Evolutionary conservation across 441 rosid genomes (phyloP).

Genomic region (Gossypium schwendimanii): DNA sequence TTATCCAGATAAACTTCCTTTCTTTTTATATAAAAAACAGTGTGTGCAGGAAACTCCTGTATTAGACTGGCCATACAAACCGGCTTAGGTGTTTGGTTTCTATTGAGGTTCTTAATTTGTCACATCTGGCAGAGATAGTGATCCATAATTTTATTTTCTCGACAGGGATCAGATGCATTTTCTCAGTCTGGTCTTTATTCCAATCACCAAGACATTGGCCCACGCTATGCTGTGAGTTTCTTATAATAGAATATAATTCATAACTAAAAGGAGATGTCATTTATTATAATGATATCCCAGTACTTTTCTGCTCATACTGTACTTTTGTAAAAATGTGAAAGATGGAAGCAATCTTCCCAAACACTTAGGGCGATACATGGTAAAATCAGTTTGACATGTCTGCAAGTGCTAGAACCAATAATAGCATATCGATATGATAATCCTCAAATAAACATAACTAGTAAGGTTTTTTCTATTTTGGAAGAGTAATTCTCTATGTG

Average conservation of each 20-base stretch:
- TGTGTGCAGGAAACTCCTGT: too few species aligned
- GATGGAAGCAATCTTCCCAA: not conserved
- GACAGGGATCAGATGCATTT: conserved; percentile 94
- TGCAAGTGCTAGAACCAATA: not conserved
- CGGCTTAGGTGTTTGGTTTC: not conserved
- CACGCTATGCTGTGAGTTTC: conserved; percentile 61
- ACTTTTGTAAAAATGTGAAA: not conserved
- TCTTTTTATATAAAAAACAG: not conserved
- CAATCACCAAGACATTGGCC: conserved; percentile 98
- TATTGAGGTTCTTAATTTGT: conserved; percentile 7
- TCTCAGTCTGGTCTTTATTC: conserved; percentile 97
- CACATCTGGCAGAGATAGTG: conserved; percentile 16
- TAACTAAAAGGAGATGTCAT: not conserved
- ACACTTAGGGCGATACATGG: not conserved
- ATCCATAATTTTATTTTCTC: conserved; percentile 18
- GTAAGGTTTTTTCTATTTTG: not conserved
- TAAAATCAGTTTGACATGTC: not conserved
- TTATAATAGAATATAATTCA: not conserved
- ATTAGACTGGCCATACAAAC: too few species aligned
- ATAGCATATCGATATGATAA: not conserved
- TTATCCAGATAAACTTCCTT: not conserved
- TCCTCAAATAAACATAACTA: not conserved
- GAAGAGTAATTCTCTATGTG: not conserved
- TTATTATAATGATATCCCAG: not conserved
- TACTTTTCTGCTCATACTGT: conserved; percentile 3